Conservation (phyloP, 441 rosid species). For the Isatis lusitanica region DNA sequence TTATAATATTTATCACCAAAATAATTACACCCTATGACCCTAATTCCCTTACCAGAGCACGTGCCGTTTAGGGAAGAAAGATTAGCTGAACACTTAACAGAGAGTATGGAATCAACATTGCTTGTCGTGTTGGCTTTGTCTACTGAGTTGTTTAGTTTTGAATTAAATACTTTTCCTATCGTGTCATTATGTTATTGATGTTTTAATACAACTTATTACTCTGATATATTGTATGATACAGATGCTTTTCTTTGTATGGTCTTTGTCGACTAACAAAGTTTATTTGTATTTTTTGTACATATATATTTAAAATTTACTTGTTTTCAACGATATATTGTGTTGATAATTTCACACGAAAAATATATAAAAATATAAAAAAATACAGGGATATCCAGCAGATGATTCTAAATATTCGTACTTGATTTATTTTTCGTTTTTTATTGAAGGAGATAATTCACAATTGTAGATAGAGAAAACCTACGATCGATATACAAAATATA, state of each 20-base stretch:
- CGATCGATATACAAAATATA: no score
- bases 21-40: slow-evolving; percentile 17
- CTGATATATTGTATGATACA: not conserved
- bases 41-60: slow-evolving; percentile 17
- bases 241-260: not conserved
- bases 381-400: not conserved
- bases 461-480: no score
- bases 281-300: not conserved
- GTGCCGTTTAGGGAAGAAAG: slow-evolving; percentile 4
- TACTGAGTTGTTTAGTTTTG: slow-evolving; percentile 2
- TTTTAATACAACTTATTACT: not conserved
- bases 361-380: not conserved
- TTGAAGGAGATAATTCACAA: slow-evolving; percentile 1
- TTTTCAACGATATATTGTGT: not conserved
- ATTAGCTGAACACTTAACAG: not conserved
- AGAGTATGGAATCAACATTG: slow-evolving; percentile 36
- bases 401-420: not conserved
- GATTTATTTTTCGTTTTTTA: not conserved
- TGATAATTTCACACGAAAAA: not conserved
- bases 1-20: not conserved
- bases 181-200: slow-evolving; percentile 1
- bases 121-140: slow-evolving; percentile 40
- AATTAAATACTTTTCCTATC: not conserved
- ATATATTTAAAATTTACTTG: not conserved
- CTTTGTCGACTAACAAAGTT: not conserved